Percentiles rank a stretch among this genome's conserved stretches.
Conservation (phyloP, 306 rosid genomes). For the Pyrus betulifolia region DNA sequence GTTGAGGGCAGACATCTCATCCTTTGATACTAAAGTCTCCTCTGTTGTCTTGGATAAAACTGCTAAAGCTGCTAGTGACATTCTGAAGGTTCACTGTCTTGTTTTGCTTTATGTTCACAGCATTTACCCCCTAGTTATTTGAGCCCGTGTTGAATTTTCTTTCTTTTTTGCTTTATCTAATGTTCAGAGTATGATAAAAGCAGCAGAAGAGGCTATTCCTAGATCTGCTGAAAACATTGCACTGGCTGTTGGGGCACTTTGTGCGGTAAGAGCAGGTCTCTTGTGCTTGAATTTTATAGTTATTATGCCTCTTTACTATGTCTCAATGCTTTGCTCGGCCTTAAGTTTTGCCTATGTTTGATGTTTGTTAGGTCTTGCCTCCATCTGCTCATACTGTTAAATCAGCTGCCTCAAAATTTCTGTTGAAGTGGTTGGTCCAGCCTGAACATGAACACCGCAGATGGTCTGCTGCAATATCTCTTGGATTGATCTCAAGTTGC, state of each 20-base stretch:
- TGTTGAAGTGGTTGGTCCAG: constrained; percentile 86
- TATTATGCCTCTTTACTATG: not conserved
- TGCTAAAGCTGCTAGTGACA: constrained; percentile 65
- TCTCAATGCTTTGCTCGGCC: not conserved
- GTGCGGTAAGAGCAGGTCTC: constrained; percentile 47
- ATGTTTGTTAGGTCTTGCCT: constrained; percentile 66
- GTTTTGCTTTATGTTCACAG: constrained; percentile 16
- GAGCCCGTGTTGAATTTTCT: constrained; percentile 7
- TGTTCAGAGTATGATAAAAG: constrained; percentile 57
- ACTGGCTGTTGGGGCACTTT: constrained; percentile 91
- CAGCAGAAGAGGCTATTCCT: constrained; percentile 72
- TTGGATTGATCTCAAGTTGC: constrained; percentile 84
- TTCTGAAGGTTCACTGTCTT: constrained; percentile 55
- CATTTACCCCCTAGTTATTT: constrained; percentile 11
- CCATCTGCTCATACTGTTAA: constrained; percentile 76
- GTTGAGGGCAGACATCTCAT: constrained; percentile 57
- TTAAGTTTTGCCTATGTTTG: constrained; percentile 8
- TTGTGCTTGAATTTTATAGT: too few species aligned
- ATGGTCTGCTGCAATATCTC: constrained; percentile 92
- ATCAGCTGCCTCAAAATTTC: constrained; percentile 86
- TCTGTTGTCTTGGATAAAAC: constrained; percentile 50
- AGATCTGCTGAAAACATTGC: constrained; percentile 90
- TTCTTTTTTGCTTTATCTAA: constrained; percentile 6
- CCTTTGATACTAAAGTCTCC: constrained; percentile 48
- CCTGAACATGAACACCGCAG: constrained; percentile 83